phyloP scores from a whole-genome alignment of 805 yeast genomes.

The Soucietia sequanensis region DNA sequence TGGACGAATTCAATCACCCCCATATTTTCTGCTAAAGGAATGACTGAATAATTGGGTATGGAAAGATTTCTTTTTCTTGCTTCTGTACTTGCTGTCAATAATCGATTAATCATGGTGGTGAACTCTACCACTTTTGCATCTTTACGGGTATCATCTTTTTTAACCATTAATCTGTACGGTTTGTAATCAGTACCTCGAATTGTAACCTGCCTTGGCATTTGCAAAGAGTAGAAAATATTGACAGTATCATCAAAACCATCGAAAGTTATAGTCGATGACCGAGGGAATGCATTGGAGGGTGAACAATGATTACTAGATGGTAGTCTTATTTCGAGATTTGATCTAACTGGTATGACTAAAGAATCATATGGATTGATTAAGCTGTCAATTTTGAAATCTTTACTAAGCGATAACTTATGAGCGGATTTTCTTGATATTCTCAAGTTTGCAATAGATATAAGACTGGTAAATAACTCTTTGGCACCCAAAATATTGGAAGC shows the following conservation, averaged over 20 bases:
- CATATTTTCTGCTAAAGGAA: constrained; percentile 79
- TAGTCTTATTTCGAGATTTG: constrained; percentile 64
- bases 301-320: constrained; percentile 50
- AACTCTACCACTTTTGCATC: constrained; percentile 94
- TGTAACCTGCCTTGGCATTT: constrained; percentile 77
- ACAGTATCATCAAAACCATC: constrained; percentile 66
- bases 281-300: constrained; percentile 45
- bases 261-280: constrained; percentile 47
- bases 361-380: constrained; percentile 31
- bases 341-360: constrained; percentile 72
- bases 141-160: constrained; percentile 89
- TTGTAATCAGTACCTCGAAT: constrained; percentile 77
- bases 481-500: constrained; percentile 22
- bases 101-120: constrained; percentile 78
- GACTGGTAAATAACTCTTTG: constrained; percentile 37
- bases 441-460: constrained; percentile 43
- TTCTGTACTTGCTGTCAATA: constrained; percentile 64
- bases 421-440: constrained; percentile 34
- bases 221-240: constrained; percentile 74
- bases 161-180: constrained; percentile 74
- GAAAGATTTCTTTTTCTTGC: constrained; percentile 69
- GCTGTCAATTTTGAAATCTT: constrained; percentile 39
- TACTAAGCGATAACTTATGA: constrained; percentile 34
- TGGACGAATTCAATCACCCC: constrained; percentile 74
- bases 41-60: constrained; percentile 82